Base-by-base conservation (phyloP, 139 green algal species). In the Coccomyxa sp. region DNA sequence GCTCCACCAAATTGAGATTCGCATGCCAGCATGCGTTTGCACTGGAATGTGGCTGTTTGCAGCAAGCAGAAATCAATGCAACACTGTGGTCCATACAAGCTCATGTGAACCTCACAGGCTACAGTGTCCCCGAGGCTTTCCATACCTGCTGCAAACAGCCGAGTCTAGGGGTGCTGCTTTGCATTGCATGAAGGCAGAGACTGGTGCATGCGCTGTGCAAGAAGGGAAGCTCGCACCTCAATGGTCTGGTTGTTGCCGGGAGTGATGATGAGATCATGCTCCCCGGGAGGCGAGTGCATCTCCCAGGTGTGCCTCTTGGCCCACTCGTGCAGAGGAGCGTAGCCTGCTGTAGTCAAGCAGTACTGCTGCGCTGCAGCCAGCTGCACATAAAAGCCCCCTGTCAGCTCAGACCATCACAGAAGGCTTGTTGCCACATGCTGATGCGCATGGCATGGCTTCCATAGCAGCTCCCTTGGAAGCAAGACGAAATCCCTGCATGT, bases 331-430 rank as follows among this genome's bases (percentile, higher is more conserved):
- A 83, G 74, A 31, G 76, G 37, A 29, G 40, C 31, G 64, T 77
- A 68, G n/a, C 75, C 78, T 10, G 9, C 35, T 36, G 44, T 55
- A 27, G 72, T 69, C 6, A 88, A 55, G 70, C 58, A 79, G 78
- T 90, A 90, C 68, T 90, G 86, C 78, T 90, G 86, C 24, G 83
- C 79, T 18, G 80, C 68, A 31, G 78, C 44, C 7, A 88, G 40
- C 68, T 85, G 77, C 71, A 75, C n/a, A n/a, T n/a, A n/a, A n/a
- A n/a, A n/a, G n/a, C n/a, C n/a, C 22, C 64, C 14, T 58, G 14
- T 29, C 14, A 58, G 44, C 14, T 16, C 44, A 58, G 44, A 16
- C 44, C 12, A 16, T 58, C 14, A 16, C 14, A 58, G 14, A 58
- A 12, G 12, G 44, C 44, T 58, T 12, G 14, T 58, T 58, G 14